Percentiles rank a stretch among this genome's conserved stretches.
Evolutionary conservation across 73 alveolate species (phyloP).

Genomic region (Breviolum minutum): DNA sequence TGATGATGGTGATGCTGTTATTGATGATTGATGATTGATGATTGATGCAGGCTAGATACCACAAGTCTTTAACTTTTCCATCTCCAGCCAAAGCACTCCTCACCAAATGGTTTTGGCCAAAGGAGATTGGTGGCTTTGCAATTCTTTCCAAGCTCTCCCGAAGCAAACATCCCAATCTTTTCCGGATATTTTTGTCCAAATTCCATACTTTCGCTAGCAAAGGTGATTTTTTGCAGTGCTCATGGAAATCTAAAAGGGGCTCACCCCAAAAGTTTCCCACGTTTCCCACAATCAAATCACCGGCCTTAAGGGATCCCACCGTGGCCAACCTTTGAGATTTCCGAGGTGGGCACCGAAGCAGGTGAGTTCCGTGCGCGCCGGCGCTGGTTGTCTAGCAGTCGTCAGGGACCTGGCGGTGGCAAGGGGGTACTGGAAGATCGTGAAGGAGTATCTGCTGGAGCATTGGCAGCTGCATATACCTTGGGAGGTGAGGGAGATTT

Average conservation of each 20-base stretch:
- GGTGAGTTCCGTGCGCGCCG: slow-evolving; percentile 88
- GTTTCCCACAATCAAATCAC: background rate
- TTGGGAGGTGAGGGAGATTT: slow-evolving; percentile 32
- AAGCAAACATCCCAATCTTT: too few species aligned
- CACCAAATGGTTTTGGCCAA: too few species aligned
- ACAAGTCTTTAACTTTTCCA: too few species aligned
- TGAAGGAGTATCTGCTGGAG: slow-evolving; percentile 59
- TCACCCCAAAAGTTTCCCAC: background rate
- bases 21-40: too few species aligned
- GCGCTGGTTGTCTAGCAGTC: slow-evolving; percentile 58
- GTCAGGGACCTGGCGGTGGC: slow-evolving; percentile 66
- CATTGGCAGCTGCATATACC: slow-evolving; percentile 66
- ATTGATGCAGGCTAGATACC: too few species aligned
- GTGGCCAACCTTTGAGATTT: background rate
- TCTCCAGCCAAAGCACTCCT: too few species aligned
- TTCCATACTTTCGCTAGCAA: too few species aligned
- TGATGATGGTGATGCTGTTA: too few species aligned
- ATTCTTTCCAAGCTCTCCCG: too few species aligned
- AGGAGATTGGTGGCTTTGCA: too few species aligned
- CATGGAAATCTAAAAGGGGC: background rate
- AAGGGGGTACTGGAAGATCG: slow-evolving; percentile 63
- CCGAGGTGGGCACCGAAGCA: slow-evolving; percentile 79
- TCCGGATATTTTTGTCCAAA: too few species aligned
- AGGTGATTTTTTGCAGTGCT: too few species aligned
- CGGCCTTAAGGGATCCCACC: background rate